A percentile compares a stretch with the other conserved stretches of the same genome.
Conservation (phyloP, 2,329 filamentous ascomycete genomes). For the Boeremia lycopersici region DNA sequence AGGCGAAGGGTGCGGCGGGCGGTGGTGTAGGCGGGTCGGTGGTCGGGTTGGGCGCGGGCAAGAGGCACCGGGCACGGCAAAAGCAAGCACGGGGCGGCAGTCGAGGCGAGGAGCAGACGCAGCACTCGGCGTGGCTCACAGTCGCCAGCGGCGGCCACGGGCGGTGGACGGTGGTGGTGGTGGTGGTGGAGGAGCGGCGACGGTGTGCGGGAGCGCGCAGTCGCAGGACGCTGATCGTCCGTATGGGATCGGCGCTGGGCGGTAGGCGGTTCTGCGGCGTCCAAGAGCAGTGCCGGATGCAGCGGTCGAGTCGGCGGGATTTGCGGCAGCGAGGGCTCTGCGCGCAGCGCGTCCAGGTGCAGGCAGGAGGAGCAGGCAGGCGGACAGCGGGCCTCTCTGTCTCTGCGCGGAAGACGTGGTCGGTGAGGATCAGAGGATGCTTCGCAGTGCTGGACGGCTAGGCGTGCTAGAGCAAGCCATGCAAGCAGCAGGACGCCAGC, state of each 20-base stretch:
- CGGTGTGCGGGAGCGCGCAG: slow-evolving; percentile 6
- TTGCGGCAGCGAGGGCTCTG: neutral
- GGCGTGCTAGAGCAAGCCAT: slow-evolving; percentile 3
- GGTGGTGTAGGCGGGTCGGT: slow-evolving; percentile 3
- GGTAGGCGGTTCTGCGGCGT: slow-evolving; percentile 7
- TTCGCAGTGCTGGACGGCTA: too few species aligned
- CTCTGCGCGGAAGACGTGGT: slow-evolving; percentile 4
- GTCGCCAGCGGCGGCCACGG: slow-evolving; percentile 8
- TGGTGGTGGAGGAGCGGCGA: slow-evolving; percentile 1
- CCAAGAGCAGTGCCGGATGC: slow-evolving; percentile 10
- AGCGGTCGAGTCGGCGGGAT: slow-evolving; percentile 1
- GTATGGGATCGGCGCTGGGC: slow-evolving; percentile 15
- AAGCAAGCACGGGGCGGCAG: slow-evolving; percentile 10
- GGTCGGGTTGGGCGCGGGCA: slow-evolving; percentile 14
- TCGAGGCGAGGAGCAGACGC: slow-evolving; percentile 10
- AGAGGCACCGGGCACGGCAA: slow-evolving; percentile 3
- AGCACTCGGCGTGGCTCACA: slow-evolving; percentile 10
- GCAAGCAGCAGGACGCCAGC: slow-evolving; percentile 4
- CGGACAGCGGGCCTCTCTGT: slow-evolving; percentile 8
- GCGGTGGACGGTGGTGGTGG: neutral
- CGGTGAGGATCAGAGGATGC: slow-evolving; percentile 5
- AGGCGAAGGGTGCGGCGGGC: neutral
- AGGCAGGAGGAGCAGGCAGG: neutral
- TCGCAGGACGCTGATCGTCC: slow-evolving; percentile 9
- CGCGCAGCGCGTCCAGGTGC: slow-evolving; percentile 9